Conservation (phyloP, 2,329 filamentous ascomycete species). For the Ophiostoma ulmi region DNA sequence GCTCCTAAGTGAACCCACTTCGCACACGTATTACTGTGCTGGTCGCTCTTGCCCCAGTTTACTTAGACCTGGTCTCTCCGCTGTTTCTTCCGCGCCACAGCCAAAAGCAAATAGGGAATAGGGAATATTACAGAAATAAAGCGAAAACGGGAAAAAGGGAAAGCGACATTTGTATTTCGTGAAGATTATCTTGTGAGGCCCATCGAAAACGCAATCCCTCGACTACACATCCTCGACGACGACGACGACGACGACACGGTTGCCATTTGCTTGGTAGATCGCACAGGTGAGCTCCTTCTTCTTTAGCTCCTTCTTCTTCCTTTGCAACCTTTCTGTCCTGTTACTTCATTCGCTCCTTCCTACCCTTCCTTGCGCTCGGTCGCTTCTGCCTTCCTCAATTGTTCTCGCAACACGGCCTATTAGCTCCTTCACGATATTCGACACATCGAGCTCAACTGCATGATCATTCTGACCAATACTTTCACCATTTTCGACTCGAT, state of each 20-base stretch:
- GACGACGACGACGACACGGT: conserved; percentile 8
- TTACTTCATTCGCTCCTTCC: background rate
- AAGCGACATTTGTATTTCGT: background rate
- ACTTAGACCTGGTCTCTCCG: conserved; percentile 8
- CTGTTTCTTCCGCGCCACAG: conserved; percentile 1
- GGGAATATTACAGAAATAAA: background rate
- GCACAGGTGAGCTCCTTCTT: conserved; percentile 8
- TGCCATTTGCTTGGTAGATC: background rate
- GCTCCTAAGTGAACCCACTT: background rate
- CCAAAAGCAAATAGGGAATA: background rate
- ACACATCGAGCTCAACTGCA: background rate
- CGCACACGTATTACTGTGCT: conserved; percentile 9
- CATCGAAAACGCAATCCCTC: background rate
- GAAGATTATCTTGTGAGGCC: background rate
- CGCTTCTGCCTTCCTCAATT: background rate
- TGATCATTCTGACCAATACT: background rate
- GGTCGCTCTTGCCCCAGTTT: conserved; percentile 4
- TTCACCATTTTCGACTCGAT: background rate
- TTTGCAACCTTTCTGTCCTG: background rate
- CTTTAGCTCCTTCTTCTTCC: background rate
- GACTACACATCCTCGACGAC: conserved; percentile 3
- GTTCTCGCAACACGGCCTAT: background rate
- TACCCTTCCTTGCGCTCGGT: background rate
- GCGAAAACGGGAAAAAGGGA: background rate
- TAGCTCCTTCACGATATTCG: background rate